These are phyloP conservation scores for Triticum monococcum DNA, from an alignment of 176 grass and related monocot genomes.

Conservation along the genomic window DNA sequence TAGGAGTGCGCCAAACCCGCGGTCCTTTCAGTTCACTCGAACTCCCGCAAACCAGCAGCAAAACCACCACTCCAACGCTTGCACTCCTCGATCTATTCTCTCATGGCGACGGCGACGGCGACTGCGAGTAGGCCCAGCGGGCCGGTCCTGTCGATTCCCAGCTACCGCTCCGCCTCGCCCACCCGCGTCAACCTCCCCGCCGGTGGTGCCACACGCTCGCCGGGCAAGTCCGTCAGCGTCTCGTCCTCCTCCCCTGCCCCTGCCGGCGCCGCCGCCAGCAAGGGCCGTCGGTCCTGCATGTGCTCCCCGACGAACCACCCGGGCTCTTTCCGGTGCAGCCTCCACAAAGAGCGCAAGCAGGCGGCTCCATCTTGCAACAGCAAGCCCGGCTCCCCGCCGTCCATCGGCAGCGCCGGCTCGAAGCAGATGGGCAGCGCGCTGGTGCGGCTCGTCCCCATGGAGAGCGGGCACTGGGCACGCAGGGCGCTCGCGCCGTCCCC, in stretches of 20 bases:
- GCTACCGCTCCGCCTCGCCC: background rate
- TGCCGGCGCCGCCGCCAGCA: background rate
- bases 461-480: slow-evolving; percentile 44
- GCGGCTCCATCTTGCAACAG: background rate
- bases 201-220: background rate
- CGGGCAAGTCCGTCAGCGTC: slow-evolving; percentile 27
- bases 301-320: slow-evolving; percentile 72
- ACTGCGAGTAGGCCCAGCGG: background rate
- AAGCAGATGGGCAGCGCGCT: slow-evolving; percentile 48
- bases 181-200: background rate
- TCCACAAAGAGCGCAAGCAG: slow-evolving; percentile 43
- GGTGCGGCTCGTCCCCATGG: slow-evolving; percentile 41
- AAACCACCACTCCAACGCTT: background rate
- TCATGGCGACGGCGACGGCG: slow-evolving; percentile 31
- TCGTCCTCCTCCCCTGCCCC: background rate
- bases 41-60: background rate
- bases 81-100: background rate
- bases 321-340: slow-evolving; percentile 67
- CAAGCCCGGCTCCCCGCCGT: background rate
- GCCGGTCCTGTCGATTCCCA: background rate
- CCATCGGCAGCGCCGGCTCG: background rate
- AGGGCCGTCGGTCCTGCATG: slow-evolving; percentile 38
- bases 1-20: background rate
- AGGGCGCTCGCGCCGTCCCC: slow-evolving; percentile 39
- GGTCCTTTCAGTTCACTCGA: too few relatives aligned